Evolutionary conservation across 2,329 filamentous ascomycete genomes (phyloP).

Genomic region (Epichloe gansuensis): DNA sequence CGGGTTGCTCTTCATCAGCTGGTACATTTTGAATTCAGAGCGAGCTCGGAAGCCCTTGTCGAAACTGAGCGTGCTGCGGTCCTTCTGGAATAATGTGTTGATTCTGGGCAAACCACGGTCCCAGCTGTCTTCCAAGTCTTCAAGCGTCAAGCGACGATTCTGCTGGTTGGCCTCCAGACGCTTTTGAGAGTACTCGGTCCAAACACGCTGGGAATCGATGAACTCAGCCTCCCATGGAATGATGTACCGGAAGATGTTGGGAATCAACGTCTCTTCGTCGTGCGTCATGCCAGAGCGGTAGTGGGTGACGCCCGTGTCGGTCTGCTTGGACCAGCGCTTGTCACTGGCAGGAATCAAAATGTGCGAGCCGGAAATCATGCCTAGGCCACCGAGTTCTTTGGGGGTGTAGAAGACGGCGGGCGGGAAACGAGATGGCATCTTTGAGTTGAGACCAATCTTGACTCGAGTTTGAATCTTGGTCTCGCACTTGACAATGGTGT

Average conservation of each 20-base stretch:
- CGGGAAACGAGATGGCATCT: slow-evolving; percentile 98
- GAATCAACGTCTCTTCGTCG: slow-evolving; percentile 93
- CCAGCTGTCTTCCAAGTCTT: slow-evolving; percentile 97
- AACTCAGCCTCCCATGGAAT: slow-evolving; percentile 99
- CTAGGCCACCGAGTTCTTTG: slow-evolving; percentile 89
- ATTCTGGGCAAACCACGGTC: slow-evolving; percentile 94
- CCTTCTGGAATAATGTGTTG: slow-evolving; percentile 98
- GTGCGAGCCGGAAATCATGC: slow-evolving; percentile 98
- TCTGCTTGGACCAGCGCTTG: slow-evolving; percentile 97
- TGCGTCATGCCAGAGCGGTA: slow-evolving; percentile 97
- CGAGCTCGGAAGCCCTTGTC: slow-evolving; percentile 95
- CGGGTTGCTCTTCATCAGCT: slow-evolving; percentile 97
- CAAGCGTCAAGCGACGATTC: slow-evolving; percentile 83
- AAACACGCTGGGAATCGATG: slow-evolving; percentile 95
- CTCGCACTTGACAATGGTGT: slow-evolving; percentile 98
- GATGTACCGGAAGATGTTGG: slow-evolving; percentile 98
- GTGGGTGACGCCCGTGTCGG: slow-evolving; percentile 91
- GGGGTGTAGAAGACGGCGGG: slow-evolving; percentile 98
- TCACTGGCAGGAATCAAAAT: slow-evolving; percentile 95
- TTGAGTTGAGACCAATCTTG: slow-evolving; percentile 96
- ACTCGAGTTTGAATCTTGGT: slow-evolving; percentile 98
- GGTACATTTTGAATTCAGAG: slow-evolving; percentile 96
- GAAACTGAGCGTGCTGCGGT: slow-evolving; percentile 90
- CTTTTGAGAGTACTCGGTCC: slow-evolving; percentile 99
- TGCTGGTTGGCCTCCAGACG: slow-evolving; percentile 93